phyloP scores from a whole-genome alignment of 192 early-diverging fungal genomes.

The Pilobolus umbonatus region DNA sequence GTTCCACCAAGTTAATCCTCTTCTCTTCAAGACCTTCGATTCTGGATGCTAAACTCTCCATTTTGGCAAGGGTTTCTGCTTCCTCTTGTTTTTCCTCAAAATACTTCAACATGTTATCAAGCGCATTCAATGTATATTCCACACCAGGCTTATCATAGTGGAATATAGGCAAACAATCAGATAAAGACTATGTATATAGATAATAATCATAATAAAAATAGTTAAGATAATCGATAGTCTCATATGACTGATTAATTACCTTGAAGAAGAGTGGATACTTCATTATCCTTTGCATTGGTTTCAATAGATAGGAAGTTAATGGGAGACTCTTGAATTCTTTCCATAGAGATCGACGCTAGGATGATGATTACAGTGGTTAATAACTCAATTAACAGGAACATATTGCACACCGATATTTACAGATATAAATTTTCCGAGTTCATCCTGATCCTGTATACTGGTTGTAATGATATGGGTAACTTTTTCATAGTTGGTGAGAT shows the following conservation, averaged over 20 bases:
- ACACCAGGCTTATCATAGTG: not conserved
- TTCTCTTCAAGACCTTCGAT: slow-evolving; percentile 14
- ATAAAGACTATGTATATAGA: slow-evolving; percentile 1
- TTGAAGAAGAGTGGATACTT: slow-evolving; percentile 17
- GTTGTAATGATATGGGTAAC: slow-evolving; percentile 6
- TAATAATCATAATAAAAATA: not conserved
- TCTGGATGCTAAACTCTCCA: slow-evolving; percentile 17
- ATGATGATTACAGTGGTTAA: not conserved
- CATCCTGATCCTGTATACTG: slow-evolving; percentile 2
- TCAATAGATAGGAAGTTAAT: slow-evolving; percentile 6
- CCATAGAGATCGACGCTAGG: slow-evolving; percentile 11
- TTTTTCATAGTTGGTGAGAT: slow-evolving; percentile 11
- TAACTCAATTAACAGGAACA: not conserved
- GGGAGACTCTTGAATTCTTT: slow-evolving; percentile 6
- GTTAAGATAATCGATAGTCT: not conserved
- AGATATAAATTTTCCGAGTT: slow-evolving; percentile 5
- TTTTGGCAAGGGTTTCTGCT: slow-evolving; percentile 6
- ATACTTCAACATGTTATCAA: slow-evolving; percentile 4
- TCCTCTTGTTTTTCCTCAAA: slow-evolving; percentile 20
- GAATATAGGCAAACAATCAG: not conserved
- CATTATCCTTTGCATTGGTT: slow-evolving; percentile 15
- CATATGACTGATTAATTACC: slow-evolving; percentile 3
- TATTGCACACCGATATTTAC: not conserved
- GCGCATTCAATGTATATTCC: slow-evolving; percentile 1
- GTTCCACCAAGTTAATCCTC: not conserved